Evolutionary conservation across 768 basidiomycete species (phyloP).

Genomic region (Pisolithus orientalis): DNA sequence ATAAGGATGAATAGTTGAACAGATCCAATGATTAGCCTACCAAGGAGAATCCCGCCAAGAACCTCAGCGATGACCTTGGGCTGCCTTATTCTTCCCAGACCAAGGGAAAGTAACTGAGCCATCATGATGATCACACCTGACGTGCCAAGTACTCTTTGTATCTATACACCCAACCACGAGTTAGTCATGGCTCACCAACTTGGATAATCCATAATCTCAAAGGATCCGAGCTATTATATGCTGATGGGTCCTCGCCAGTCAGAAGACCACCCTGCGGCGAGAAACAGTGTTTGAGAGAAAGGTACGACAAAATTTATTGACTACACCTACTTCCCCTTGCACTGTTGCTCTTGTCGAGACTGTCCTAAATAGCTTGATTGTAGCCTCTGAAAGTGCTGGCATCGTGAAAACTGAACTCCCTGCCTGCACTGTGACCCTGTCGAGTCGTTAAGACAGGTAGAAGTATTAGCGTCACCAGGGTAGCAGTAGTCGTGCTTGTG

Average conservation of each 20-base stretch:
- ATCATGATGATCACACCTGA: conserved; percentile 78
- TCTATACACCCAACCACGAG: not conserved
- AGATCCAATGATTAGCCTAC: conserved; percentile 26
- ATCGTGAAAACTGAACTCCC: conserved; percentile 5
- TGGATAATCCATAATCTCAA: conserved; percentile 74
- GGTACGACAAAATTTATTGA: not conserved
- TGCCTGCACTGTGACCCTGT: not conserved
- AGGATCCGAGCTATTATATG: conserved; percentile 62
- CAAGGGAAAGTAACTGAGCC: conserved; percentile 69
- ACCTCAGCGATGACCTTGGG: conserved; percentile 85
- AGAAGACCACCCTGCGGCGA: conserved; percentile 63
- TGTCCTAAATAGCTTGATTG: conserved; percentile 9
- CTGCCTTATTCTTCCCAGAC: conserved; percentile 69
- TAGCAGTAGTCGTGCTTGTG: no score
- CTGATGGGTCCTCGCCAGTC: conserved; percentile 66
- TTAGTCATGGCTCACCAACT: conserved; percentile 45
- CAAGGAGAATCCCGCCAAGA: conserved; percentile 85
- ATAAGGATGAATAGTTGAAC: not conserved
- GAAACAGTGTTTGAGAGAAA: not conserved
- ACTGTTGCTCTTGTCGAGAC: conserved; percentile 7
- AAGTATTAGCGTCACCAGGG: no score
- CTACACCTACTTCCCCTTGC: conserved; percentile 17
- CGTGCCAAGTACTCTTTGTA: not conserved
- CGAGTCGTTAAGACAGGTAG: not conserved
- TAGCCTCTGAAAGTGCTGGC: conserved; percentile 43